A percentile compares a stretch with the other conserved stretches of the same genome.
phyloP scores from a whole-genome alignment of 371 early-diverging fungal species.

The Lichtheimia hyalospora region DNA sequence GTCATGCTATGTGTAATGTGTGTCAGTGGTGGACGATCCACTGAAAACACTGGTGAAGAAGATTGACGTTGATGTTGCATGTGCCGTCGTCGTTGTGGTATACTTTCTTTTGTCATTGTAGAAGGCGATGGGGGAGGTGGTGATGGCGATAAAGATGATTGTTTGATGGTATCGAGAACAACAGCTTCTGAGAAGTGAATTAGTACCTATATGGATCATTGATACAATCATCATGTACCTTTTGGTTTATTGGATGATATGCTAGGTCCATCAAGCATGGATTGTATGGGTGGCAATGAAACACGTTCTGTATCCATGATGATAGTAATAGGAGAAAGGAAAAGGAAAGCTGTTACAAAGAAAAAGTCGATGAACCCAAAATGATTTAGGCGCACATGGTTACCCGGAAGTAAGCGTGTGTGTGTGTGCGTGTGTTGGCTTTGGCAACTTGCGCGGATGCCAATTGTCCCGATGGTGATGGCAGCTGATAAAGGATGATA shows the following conservation, averaged over 20 bases:
- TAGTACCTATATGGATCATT: neutral
- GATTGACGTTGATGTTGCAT: conserved; percentile 3
- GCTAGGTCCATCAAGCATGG: conserved; percentile 5
- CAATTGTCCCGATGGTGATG: too few relatives aligned
- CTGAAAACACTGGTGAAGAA: conserved; percentile 1
- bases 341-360: neutral
- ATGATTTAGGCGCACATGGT: too few relatives aligned
- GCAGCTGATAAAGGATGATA: too few relatives aligned
- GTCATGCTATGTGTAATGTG: neutral
- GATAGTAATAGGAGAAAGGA: conserved; percentile 1
- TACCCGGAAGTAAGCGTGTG: too few relatives aligned
- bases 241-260: neutral
- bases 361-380: too few relatives aligned
- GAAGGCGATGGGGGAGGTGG: neutral
- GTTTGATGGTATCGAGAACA: neutral
- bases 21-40: neutral
- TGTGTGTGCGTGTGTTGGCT: too few relatives aligned
- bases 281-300: conserved; percentile 11
- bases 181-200: neutral
- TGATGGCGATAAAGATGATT: neutral
- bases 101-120: neutral
- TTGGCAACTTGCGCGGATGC: too few relatives aligned
- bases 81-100: neutral
- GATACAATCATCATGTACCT: neutral
- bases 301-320: conserved; percentile 13